Base-by-base conservation (phyloP, 495 filamentous ascomycete species). In the Penicillium atrosanguineum region DNA sequence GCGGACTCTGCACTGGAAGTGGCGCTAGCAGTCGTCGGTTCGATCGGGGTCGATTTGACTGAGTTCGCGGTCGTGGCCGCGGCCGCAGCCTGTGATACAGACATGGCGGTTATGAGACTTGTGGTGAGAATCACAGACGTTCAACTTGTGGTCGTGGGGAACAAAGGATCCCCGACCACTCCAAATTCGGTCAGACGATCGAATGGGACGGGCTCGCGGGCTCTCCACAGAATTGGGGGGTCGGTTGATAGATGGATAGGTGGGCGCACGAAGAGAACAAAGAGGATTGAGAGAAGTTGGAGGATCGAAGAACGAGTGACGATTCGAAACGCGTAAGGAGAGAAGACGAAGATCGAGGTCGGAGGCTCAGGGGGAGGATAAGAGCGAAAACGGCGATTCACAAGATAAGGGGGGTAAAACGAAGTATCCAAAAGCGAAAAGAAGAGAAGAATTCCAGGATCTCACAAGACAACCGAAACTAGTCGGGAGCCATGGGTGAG, bases 401-500 rank as follows among this genome's bases (percentile, higher is more conserved):
- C 31, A 8, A 40, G 70, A 70, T 75, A 50, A 66, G 88, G 49
- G 48, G 72, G 78, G 19, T 79, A 87, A 70, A 87, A 89, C n/a
- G n/a, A 70, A 64, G 83, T 23, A 51, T n/a, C 38, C 43, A 40
- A 48, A 34, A 14, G 31, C 31, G 52, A 44, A 53, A n/a, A 44
- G 48, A 52, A 49, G 44, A 29, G 44, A 43, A 39, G 16, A 48
- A 38, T 28, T 34, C 8, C 44, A 39, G 16, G 50, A 44, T 46
- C 50, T 57, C 49, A 52, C 44, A 47, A 50, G 18, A 21, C 42
- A 6, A 23, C 56, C 56, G 55, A 64, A 50, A 55, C 57, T 54
- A 55, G 55, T 55, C 81, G 80, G 68, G 83, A 91, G 79, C 86
- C 87, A 77, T 91, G 88, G 63, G 90, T 79, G 74, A 83, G 88